These are phyloP conservation scores for Teratosphaeria epicoccoides DNA, from an alignment of 2,329 filamentous ascomycete species.

Conservation along the genomic window DNA sequence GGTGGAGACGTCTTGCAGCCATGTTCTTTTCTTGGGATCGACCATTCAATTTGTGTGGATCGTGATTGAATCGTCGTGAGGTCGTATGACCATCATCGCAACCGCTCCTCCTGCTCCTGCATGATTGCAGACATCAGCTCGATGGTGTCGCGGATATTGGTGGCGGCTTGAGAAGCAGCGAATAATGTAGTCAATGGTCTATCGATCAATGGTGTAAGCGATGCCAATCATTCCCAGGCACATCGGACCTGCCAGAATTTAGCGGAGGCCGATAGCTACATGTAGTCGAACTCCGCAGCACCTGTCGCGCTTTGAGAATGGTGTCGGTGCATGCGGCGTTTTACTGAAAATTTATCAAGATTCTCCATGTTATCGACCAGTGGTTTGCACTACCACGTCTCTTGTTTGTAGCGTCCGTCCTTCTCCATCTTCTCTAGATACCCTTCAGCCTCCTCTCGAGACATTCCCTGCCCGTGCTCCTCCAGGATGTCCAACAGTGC, in stretches of 20 bases:
- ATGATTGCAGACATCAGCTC: background rate
- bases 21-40: conserved; percentile 35
- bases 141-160: background rate
- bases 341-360: too few species aligned
- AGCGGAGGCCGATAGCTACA: background rate
- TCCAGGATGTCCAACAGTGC: conserved; percentile 53
- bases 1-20: conserved; percentile 34
- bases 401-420: conserved; percentile 53
- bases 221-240: background rate
- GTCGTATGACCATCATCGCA: background rate
- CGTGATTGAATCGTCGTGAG: background rate
- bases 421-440: conserved; percentile 51
- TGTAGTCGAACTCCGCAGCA: background rate
- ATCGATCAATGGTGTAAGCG: background rate
- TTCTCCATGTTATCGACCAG: background rate
- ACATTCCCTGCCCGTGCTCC: conserved; percentile 26
- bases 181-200: background rate
- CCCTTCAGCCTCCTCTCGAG: conserved; percentile 42
- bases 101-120: too few species aligned
- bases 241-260: background rate
- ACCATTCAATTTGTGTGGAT: conserved; percentile 41
- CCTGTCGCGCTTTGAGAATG: background rate
- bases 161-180: background rate
- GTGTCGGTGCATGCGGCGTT: too few species aligned
- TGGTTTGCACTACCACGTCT: conserved; percentile 49